Evolutionary conservation across 768 basidiomycete genomes (phyloP).

Genomic region (Macrocybe gigantea): DNA sequence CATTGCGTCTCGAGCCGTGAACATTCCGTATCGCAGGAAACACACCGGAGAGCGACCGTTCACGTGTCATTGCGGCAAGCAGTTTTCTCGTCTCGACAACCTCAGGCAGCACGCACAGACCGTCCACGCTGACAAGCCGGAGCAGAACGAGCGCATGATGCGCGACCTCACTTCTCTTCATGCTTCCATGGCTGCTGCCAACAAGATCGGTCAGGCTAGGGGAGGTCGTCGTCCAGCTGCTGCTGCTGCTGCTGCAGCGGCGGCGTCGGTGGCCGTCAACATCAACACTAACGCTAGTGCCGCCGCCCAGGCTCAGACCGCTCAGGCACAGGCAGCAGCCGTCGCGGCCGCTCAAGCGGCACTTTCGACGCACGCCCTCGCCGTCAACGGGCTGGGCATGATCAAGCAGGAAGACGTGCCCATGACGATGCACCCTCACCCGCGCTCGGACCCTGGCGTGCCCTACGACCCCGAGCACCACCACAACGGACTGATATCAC

Average conservation of each 20-base stretch:
- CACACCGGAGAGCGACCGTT: conserved; percentile 98
- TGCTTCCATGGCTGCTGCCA: conserved; percentile 66
- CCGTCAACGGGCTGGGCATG: conserved; percentile 14
- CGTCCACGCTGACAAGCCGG: conserved; percentile 91
- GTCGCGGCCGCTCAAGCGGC: too few species aligned
- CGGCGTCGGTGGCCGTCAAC: too few species aligned
- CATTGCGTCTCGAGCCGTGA: background rate
- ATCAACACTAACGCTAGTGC: too few species aligned
- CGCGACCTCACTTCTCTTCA: conserved; percentile 81
- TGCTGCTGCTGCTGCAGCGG: background rate
- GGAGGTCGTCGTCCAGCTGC: conserved; percentile 9
- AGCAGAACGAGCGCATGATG: conserved; percentile 89
- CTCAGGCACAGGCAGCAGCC: background rate
- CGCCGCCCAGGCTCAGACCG: too few species aligned
- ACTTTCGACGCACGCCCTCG: background rate
- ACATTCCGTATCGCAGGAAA: conserved; percentile 51
- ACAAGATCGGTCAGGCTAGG: conserved; percentile 27
- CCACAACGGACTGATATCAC: conserved; percentile 17
- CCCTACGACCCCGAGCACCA: conserved; percentile 57
- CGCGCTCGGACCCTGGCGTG: conserved; percentile 45
- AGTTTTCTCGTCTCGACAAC: conserved; percentile 95
- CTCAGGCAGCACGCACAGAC: conserved; percentile 96
- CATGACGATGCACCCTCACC: conserved; percentile 40
- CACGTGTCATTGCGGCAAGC: conserved; percentile 91
- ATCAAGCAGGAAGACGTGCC: conserved; percentile 37